Percentiles rank a stretch among this genome's conserved stretches.
Conservation (phyloP, 192 early-diverging fungal genomes). For the Pilobolus umbonatus region DNA sequence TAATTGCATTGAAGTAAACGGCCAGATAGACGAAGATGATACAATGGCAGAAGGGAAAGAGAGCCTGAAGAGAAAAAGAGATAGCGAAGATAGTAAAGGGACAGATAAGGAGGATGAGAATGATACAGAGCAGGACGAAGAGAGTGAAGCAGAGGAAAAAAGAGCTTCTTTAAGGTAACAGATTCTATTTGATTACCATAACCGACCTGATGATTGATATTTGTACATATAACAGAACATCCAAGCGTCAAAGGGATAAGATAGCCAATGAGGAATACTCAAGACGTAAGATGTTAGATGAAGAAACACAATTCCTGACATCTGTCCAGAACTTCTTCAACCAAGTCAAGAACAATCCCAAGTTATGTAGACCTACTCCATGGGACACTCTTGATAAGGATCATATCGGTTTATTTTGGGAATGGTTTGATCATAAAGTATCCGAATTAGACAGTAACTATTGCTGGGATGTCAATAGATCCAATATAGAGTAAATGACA, state of each 20-base stretch:
- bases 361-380: not conserved
- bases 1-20: not conserved
- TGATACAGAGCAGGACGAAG: slow-evolving; percentile 19
- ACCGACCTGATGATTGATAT: not conserved
- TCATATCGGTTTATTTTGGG: slow-evolving; percentile 4
- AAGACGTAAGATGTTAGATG: slow-evolving; percentile 19
- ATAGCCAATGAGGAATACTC: slow-evolving; percentile 27
- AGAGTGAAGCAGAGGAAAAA: slow-evolving; percentile 28
- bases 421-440: slow-evolving; percentile 30
- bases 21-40: not conserved
- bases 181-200: too few relatives aligned
- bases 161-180: slow-evolving; percentile 30
- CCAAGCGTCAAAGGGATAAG: slow-evolving; percentile 32
- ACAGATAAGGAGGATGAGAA: slow-evolving; percentile 1
- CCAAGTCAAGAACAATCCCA: not conserved
- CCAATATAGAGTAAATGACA: slow-evolving; percentile 6
- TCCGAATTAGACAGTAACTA: slow-evolving; percentile 18
- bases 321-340: slow-evolving; percentile 16
- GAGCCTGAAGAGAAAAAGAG: too few relatives aligned
- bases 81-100: not conserved
- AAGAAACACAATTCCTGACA: slow-evolving; percentile 20
- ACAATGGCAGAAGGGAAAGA: not conserved
- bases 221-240: slow-evolving; percentile 20
- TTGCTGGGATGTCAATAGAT: slow-evolving; percentile 15
- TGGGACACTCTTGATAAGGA: not conserved